These are phyloP conservation scores for Plantago elongata DNA, from an alignment of 257 asterid species.

Conservation along the genomic window DNA sequence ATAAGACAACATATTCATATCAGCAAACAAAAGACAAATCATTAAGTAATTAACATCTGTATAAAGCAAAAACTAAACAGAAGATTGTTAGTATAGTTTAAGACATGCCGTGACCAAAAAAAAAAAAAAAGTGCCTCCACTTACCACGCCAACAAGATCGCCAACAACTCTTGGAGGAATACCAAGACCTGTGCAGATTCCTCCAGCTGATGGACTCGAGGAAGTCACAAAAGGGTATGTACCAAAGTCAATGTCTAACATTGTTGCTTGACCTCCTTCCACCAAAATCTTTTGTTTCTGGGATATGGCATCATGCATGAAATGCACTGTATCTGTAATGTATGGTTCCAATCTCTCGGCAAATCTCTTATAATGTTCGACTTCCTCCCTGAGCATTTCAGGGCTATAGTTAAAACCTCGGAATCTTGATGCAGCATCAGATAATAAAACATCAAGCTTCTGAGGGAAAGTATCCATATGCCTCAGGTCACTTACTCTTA, in stretches of 20 bases:
- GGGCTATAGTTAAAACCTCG: conserved; percentile 61
- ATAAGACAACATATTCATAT: not conserved
- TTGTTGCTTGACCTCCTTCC: conserved; percentile 99
- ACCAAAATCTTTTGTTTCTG: conserved; percentile 70
- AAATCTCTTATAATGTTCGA: conserved; percentile 60
- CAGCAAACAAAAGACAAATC: not conserved
- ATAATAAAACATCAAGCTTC: conserved; percentile 76
- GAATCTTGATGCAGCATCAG: conserved; percentile 90
- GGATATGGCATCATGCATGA: conserved; percentile 68
- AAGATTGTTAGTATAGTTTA: not conserved
- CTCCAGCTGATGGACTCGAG: conserved; percentile 98
- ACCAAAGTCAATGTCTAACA: conserved; percentile 94
- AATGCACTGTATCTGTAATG: conserved; percentile 80
- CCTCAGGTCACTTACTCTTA: conserved; percentile 89
- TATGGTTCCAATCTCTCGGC: conserved; percentile 92
- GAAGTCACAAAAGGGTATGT: conserved; percentile 96
- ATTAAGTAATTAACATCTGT: not conserved
- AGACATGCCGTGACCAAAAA: not conserved
- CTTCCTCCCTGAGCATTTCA: conserved; percentile 85
- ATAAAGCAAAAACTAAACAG: not conserved
- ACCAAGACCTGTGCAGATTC: conserved; percentile 98
- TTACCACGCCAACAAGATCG: conserved; percentile 95
- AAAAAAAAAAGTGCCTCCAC: conserved; percentile 18
- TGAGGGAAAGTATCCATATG: conserved; percentile 92
- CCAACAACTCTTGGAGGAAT: conserved; percentile 90